phyloP scores from a whole-genome alignment of 768 basidiomycete genomes.

The Tricholoma terreum region DNA sequence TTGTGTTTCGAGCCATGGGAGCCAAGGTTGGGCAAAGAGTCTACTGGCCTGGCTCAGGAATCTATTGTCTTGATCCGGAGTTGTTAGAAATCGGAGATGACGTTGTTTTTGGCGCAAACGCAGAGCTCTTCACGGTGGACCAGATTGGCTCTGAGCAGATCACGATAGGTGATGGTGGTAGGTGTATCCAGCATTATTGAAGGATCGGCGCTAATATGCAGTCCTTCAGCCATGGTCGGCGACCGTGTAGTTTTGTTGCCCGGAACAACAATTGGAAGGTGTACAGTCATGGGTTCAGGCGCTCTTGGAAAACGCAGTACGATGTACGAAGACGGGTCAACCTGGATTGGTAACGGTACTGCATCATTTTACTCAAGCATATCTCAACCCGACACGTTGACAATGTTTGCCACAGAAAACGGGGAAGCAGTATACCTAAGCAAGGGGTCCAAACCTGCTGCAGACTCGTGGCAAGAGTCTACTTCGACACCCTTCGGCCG shows the following conservation, averaged over 20 bases:
- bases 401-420: conserved; percentile 20
- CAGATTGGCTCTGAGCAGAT: conserved; percentile 38
- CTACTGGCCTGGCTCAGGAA: conserved; percentile 47
- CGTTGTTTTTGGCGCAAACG: conserved; percentile 48
- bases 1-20: conserved; percentile 46
- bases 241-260: conserved; percentile 46
- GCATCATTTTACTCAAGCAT: background rate
- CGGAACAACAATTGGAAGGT: conserved; percentile 34
- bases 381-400: background rate
- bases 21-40: conserved; percentile 46
- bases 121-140: conserved; percentile 44
- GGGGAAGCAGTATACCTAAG: conserved; percentile 41
- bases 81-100: conserved; percentile 47
- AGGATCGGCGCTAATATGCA: background rate
- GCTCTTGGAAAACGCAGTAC: conserved; percentile 39
- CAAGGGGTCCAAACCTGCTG: conserved; percentile 18
- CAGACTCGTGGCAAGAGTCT: conserved; percentile 14
- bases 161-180: conserved; percentile 38
- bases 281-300: conserved; percentile 48
- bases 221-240: conserved; percentile 42
- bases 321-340: conserved; percentile 40
- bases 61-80: conserved; percentile 46
- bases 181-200: conserved; percentile 2
- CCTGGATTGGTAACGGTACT: conserved; percentile 45
- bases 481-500: conserved; percentile 41